Percentiles rank a stretch among this genome's conserved stretches.
Conservation (phyloP, 2,329 filamentous ascomycete genomes). For the Zymoseptoria ardabiliae region DNA sequence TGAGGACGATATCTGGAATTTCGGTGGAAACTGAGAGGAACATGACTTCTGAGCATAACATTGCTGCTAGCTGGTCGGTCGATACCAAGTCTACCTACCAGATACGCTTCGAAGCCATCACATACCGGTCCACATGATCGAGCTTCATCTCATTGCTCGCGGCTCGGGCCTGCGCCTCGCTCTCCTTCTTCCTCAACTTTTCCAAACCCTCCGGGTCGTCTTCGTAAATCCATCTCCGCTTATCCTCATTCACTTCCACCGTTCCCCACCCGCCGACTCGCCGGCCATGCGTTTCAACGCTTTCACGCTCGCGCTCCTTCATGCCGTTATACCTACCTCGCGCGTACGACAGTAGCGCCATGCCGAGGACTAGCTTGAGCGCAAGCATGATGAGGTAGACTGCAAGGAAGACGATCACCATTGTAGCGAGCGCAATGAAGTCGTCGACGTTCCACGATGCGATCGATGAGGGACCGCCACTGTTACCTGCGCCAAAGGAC, state of each 20-base stretch:
- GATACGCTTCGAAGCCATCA: constrained; percentile 94
- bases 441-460: constrained; percentile 57
- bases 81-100: constrained; percentile 63
- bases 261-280: constrained; percentile 75
- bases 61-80: neutral
- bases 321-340: constrained; percentile 73
- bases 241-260: constrained; percentile 83
- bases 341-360: constrained; percentile 73
- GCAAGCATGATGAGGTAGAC: constrained; percentile 79
- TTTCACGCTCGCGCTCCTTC: constrained; percentile 57
- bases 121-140: constrained; percentile 69
- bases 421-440: constrained; percentile 67
- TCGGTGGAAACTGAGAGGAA: constrained; percentile 1
- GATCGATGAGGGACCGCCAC: constrained; percentile 20
- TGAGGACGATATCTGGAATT: constrained; percentile 3
- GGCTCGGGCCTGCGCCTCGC: constrained; percentile 49
- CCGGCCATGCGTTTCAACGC: constrained; percentile 58
- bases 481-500: constrained; percentile 50
- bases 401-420: constrained; percentile 77
- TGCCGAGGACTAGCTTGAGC: constrained; percentile 69
- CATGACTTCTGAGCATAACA: neutral
- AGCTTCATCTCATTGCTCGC: constrained; percentile 50
- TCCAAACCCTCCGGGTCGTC: constrained; percentile 69
- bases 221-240: constrained; percentile 75
- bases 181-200: constrained; percentile 53